phyloP scores from a whole-genome alignment of 2,329 filamentous ascomycete genomes.

The Beauveria australis region DNA sequence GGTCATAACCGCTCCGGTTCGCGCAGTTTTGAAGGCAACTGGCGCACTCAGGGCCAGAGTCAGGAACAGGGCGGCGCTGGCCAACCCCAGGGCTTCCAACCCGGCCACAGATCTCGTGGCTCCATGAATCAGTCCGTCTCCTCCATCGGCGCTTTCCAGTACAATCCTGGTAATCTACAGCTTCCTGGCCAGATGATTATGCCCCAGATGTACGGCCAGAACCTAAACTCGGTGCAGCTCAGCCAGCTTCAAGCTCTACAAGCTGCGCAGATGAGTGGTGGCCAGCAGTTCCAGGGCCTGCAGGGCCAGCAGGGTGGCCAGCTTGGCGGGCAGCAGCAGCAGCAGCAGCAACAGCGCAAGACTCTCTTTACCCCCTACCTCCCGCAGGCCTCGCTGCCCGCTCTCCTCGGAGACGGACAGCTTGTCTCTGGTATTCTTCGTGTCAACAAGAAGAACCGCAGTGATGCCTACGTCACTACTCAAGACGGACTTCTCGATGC shows the following conservation, averaged over 20 bases:
- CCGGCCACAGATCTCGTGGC: constrained; percentile 76
- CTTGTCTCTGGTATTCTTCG: constrained; percentile 93
- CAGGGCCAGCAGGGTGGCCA: constrained; percentile 64
- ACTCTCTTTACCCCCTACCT: constrained; percentile 97
- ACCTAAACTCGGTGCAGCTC: constrained; percentile 79
- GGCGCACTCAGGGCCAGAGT: constrained; percentile 69
- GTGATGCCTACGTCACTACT: constrained; percentile 94
- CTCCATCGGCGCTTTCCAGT: constrained; percentile 80
- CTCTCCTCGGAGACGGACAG: constrained; percentile 82
- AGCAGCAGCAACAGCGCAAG: constrained; percentile 89
- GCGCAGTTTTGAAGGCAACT: constrained; percentile 95
- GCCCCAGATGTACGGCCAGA: constrained; percentile 79
- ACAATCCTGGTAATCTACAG: constrained; percentile 71
- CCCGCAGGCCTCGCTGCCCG: constrained; percentile 86
- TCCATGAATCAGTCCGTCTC: constrained; percentile 84
- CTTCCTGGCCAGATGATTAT: constrained; percentile 81
- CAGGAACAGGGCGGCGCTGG: constrained; percentile 47
- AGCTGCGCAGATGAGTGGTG: constrained; percentile 72
- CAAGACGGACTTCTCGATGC: constrained; percentile 81
- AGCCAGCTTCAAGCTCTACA: constrained; percentile 89
- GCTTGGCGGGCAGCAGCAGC: constrained; percentile 55
- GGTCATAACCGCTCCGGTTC: constrained; percentile 78
- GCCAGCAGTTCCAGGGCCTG: constrained; percentile 63
- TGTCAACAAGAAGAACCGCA: constrained; percentile 99
- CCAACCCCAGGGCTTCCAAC: constrained; percentile 72